A percentile compares a stretch with the other conserved stretches of the same genome.
Evolutionary conservation across 768 basidiomycete species (phyloP).

Genomic region (Tricholoma sp.): DNA sequence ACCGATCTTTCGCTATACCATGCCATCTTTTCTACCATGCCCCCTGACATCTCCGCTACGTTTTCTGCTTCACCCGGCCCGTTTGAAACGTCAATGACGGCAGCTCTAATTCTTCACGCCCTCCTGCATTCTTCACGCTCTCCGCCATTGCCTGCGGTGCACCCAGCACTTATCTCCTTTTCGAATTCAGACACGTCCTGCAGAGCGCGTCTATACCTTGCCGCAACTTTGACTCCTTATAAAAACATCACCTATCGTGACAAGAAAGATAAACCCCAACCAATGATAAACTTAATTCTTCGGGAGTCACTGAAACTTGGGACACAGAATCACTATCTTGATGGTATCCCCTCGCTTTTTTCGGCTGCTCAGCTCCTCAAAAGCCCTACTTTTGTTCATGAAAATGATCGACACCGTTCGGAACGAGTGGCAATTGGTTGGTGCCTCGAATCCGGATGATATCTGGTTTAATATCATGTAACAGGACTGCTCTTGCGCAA

Average conservation of each 20-base stretch:
- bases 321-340: constrained; percentile 67
- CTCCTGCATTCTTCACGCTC: constrained; percentile 32
- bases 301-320: constrained; percentile 85
- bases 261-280: constrained; percentile 55
- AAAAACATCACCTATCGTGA: constrained; percentile 51
- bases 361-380: constrained; percentile 42
- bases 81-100: constrained; percentile 41
- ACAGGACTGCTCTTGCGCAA: constrained; percentile 67
- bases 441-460: constrained; percentile 14
- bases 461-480: neutral
- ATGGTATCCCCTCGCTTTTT: constrained; percentile 69
- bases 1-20: constrained; percentile 65
- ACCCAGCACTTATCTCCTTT: constrained; percentile 41
- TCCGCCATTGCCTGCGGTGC: constrained; percentile 35
- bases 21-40: constrained; percentile 55
- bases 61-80: constrained; percentile 42
- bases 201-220: constrained; percentile 69
- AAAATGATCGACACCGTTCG: constrained; percentile 32
- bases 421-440: constrained; percentile 58
- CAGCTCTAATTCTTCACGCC: constrained; percentile 53
- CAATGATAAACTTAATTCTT: constrained; percentile 64
- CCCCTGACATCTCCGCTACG: constrained; percentile 33
- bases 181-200: constrained; percentile 34
- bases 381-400: constrained; percentile 27
- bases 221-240: constrained; percentile 72